Conservation (phyloP, 2,329 filamentous ascomycete species). For the Neoscytalidium dimidiatum region DNA sequence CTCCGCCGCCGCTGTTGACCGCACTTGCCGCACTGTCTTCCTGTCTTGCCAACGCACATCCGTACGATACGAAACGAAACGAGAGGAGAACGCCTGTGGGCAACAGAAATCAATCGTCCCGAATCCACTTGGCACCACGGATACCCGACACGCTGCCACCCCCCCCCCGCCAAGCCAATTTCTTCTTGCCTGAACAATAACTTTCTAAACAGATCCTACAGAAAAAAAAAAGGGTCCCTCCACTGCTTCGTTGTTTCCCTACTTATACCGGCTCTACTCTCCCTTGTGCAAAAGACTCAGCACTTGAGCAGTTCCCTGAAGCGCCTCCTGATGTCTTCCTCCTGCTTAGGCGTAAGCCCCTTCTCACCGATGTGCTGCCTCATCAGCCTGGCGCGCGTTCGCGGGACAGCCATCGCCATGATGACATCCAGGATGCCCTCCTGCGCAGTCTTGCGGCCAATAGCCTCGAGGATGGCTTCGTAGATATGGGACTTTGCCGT, state of each 20-base stretch:
- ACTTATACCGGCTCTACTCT: too few relatives aligned
- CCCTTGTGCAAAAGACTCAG: neutral
- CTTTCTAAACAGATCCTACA: too few relatives aligned
- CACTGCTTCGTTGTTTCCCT: too few relatives aligned
- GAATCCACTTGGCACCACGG: too few relatives aligned
- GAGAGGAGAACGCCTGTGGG: neutral
- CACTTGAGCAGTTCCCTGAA: neutral
- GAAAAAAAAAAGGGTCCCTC: too few relatives aligned
- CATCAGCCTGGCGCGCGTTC: neutral
- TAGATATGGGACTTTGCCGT: slow-evolving; percentile 7
- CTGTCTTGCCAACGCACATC: neutral
- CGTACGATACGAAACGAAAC: too few relatives aligned
- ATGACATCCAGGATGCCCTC: neutral
- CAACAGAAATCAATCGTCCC: too few relatives aligned
- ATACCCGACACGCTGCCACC: too few relatives aligned
- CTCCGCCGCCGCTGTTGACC: slow-evolving; percentile 7
- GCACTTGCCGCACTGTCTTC: neutral
- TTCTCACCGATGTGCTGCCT: neutral
- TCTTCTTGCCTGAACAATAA: too few relatives aligned
- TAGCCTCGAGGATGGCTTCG: neutral
- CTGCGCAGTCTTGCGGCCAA: neutral
- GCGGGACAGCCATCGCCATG: neutral
- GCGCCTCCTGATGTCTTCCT: neutral
- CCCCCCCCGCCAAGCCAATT: too few relatives aligned
- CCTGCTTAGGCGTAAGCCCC: neutral